phyloP scores from a whole-genome alignment of 768 basidiomycete genomes.

The Podaxis mareebaensis region DNA sequence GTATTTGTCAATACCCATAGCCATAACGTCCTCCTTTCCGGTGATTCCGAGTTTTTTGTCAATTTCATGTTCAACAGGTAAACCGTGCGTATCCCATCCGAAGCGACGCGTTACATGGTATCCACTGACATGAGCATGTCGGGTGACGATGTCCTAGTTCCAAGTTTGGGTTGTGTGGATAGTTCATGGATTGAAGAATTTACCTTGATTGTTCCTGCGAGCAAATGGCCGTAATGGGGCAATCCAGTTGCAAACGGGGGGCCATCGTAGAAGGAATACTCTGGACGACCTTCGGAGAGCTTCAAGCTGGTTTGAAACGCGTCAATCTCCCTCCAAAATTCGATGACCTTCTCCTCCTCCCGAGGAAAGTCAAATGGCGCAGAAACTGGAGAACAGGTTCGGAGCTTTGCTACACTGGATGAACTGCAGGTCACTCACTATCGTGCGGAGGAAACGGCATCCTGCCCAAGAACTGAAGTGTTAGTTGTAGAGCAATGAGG shows the following conservation, averaged over 20 bases:
- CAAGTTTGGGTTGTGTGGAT: conserved; percentile 10
- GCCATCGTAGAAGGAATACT: conserved; percentile 95
- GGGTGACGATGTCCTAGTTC: conserved; percentile 90
- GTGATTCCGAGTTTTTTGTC: conserved; percentile 95
- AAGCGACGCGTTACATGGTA: conserved; percentile 92
- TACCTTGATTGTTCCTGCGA: conserved; percentile 93
- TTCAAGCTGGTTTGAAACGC: conserved; percentile 95
- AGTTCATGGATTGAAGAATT: conserved; percentile 19
- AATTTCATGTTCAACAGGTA: conserved; percentile 99
- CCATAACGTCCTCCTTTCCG: conserved; percentile 89
- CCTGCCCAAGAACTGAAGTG: neutral
- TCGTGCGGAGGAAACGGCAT: conserved; percentile 77
- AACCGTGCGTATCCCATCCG: conserved; percentile 98
- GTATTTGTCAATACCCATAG: conserved; percentile 96
- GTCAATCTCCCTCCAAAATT: conserved; percentile 95
- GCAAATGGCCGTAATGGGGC: conserved; percentile 93
- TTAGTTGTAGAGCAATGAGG: neutral
- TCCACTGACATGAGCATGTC: conserved; percentile 92
- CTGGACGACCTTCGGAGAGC: conserved; percentile 86
- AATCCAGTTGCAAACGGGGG: conserved; percentile 97
- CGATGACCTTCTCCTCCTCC: conserved; percentile 88
- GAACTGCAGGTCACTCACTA: conserved; percentile 45
- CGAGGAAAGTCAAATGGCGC: conserved; percentile 79
- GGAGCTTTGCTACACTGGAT: conserved; percentile 11
- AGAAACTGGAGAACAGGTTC: conserved; percentile 50